phyloP scores from a whole-genome alignment of 345 rosid genomes.

The Brassica juncea region DNA sequence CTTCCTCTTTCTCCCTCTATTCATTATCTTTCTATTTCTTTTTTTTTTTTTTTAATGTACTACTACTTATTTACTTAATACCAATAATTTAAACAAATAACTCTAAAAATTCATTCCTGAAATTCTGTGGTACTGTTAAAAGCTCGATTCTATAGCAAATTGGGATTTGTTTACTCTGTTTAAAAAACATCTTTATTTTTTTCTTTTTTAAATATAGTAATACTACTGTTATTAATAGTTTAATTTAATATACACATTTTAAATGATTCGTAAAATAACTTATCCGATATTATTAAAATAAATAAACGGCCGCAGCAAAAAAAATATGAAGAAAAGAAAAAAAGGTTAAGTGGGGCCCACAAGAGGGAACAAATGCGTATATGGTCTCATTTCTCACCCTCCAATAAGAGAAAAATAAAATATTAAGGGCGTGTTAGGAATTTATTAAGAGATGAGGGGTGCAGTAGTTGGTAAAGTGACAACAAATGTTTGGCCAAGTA shows the following conservation, averaged over 20 bases:
- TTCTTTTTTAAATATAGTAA: neutral
- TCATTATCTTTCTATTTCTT: slow-evolving; percentile 30
- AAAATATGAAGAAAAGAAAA: neutral
- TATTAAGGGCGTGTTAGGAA: neutral
- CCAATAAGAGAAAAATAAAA: slow-evolving; percentile 35
- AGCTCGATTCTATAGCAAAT: neutral
- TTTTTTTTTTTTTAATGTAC: slow-evolving; percentile 5
- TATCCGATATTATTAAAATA: neutral
- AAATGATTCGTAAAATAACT: slow-evolving; percentile 30
- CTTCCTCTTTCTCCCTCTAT: slow-evolving; percentile 43
- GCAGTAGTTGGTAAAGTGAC: slow-evolving; percentile 37
- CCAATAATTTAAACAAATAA: neutral
- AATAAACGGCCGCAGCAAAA: neutral
- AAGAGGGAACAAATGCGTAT: slow-evolving; percentile 21
- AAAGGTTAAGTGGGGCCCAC: slow-evolving; percentile 3
- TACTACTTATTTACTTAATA: too few relatives aligned
- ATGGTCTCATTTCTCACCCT: slow-evolving; percentile 34
- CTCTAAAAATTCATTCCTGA: neutral
- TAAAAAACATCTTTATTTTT: neutral
- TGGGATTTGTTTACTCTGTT: neutral
- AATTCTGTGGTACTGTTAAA: neutral
- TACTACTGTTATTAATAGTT: too few relatives aligned
- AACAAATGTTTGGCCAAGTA: slow-evolving; percentile 33
- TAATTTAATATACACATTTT: neutral
- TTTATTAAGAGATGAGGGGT: slow-evolving; percentile 4